A percentile compares a stretch with the other conserved stretches of the same genome.
Evolutionary conservation across 1,139 yeast species (phyloP).

Genomic region (Magnusiomyces tetraspermus): DNA sequence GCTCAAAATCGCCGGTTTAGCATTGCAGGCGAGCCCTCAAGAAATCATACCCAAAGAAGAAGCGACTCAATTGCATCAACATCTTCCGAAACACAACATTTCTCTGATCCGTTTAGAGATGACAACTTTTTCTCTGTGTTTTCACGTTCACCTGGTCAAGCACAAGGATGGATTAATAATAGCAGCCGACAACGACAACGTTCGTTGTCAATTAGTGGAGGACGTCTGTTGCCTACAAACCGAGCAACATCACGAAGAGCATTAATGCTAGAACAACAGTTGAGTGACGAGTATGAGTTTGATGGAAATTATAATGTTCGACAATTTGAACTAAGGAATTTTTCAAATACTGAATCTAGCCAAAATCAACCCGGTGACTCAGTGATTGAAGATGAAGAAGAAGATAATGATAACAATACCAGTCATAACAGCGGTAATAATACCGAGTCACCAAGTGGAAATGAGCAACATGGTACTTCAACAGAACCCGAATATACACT

Average conservation of each 20-base stretch:
- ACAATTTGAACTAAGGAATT: neutral
- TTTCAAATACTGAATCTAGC: no score
- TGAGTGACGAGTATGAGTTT: neutral
- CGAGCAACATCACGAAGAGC: constrained; percentile 2
- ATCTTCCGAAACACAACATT: neutral
- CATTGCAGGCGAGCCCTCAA: neutral
- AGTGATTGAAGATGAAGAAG: no score
- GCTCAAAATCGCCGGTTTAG: neutral
- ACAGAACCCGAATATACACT: no score
- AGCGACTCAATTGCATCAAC: neutral
- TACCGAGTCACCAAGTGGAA: no score
- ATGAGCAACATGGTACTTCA: no score
- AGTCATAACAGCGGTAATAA: no score
- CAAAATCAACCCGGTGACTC: no score
- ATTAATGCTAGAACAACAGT: neutral
- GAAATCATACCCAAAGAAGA: neutral
- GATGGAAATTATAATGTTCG: neutral
- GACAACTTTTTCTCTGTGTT: neutral
- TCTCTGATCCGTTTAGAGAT: neutral
- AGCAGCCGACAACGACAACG: neutral
- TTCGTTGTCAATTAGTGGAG: neutral
- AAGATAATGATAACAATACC: no score
- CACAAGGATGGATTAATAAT: neutral
- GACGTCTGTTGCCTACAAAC: neutral
- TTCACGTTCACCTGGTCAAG: neutral